phyloP scores from a whole-genome alignment of 2,329 filamentous ascomycete species.

The Neonectria magnoliae region DNA sequence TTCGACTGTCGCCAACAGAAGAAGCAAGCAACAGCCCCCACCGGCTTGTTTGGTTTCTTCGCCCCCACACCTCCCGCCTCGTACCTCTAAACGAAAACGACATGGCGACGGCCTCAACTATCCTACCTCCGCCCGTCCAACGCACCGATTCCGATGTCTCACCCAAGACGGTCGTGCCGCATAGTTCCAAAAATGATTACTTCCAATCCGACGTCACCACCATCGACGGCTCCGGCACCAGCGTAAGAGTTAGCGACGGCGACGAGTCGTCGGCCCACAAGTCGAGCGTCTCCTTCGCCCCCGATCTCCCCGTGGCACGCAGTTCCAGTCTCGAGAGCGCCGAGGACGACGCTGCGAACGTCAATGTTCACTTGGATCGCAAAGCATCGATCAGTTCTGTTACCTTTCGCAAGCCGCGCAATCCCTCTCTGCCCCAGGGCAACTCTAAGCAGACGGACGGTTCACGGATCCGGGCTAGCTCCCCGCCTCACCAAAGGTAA shows the following conservation, averaged over 20 bases:
- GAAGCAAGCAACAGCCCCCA: conserved; percentile 11
- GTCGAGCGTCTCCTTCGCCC: conserved; percentile 49
- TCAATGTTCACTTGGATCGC: conserved; percentile 48
- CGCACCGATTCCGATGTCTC: conserved; percentile 57
- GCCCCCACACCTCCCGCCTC: background rate
- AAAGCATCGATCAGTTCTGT: conserved; percentile 61
- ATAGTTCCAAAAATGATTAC: conserved; percentile 39
- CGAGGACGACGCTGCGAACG: conserved; percentile 37
- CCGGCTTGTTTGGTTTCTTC: conserved; percentile 11
- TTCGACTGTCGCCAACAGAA: conserved; percentile 12
- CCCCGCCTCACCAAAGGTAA: conserved; percentile 62
- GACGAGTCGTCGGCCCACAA: conserved; percentile 47
- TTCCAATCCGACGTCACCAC: conserved; percentile 40
- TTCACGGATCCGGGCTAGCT: conserved; percentile 55
- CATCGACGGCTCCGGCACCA: conserved; percentile 39
- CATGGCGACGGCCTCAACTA: conserved; percentile 37
- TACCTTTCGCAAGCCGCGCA: conserved; percentile 55
- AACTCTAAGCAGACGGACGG: conserved; percentile 56
- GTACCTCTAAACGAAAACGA: conserved; percentile 14
- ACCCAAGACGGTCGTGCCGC: conserved; percentile 48
- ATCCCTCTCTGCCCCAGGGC: conserved; percentile 60
- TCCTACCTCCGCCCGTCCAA: conserved; percentile 38
- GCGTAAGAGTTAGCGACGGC: conserved; percentile 39
- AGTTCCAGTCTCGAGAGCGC: conserved; percentile 40
- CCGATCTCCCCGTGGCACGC: conserved; percentile 44